Evolutionary conservation across 1,284 basidiomycete species (phyloP), one percentile per base, ranked within the genome.

Genomic region (Butyriboletus pseudospeciosus): DNA sequence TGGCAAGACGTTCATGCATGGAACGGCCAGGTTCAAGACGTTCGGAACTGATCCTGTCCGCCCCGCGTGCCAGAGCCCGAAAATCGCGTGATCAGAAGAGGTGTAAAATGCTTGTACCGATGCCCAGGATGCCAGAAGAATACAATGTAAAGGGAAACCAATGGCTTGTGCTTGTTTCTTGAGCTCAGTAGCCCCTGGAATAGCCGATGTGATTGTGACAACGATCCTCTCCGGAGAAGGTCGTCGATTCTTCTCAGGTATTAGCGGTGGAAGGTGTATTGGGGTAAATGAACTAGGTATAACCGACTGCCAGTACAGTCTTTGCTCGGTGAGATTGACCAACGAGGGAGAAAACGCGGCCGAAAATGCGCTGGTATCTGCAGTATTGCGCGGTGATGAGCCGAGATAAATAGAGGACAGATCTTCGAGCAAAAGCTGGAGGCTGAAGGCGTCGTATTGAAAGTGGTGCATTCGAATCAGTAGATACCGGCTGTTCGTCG

Each of bases 361-460:
- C 38, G 76, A 58, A 59, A 78, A 78, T 23, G 64, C 47, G 28
- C 58, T 57, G 30, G 74, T 49, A 55, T 77, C 68, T 44, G 66
- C 67, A 7, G 65, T 66, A 49, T 64, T 67, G 26, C 50, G 55
- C 12, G 67, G 67, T 5, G 58, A 52, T 16, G 61, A 53, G 7
- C 66, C 71, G 2, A 58, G 51, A 59, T 78, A 80, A 16, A 77
- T 41, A 14, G 62, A 61, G 25, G 65, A 59, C 13, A 80, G 67
- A 53, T 80, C 76, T 48, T 74, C 66, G 5, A 75, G 54, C 20
- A 80, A 61, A n/a, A 80, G 64, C 32, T 64, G 70, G 36, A 80
- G 64, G 60, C 77, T 78, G 75, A 76, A 75, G 5, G 77, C 78
- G 48, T 80, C 79, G 58, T 80, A 80, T 62, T 79, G 77, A 63